Evolutionary conservation across 345 rosid genomes (phyloP), one percentile per base, ranked within the genome.

Genomic region (Populus nigra): DNA sequence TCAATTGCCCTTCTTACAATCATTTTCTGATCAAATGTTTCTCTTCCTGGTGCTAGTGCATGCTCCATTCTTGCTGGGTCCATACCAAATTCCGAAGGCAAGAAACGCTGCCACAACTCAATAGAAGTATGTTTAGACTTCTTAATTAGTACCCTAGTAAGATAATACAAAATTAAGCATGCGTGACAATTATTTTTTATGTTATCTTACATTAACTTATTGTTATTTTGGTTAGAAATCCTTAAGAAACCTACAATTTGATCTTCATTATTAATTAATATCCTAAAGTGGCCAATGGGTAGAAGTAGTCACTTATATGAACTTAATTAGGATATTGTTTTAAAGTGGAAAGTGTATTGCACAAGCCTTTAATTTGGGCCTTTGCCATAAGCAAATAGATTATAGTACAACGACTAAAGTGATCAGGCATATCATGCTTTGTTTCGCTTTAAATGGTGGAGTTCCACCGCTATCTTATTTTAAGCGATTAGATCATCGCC

Each of bases 31-130:
- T 93, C 99, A 43, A 95, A 93, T 0, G 96, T 75, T 65, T 84
- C 94, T 75, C 90, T 88, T 71, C 98, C 97, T 0, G 99, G 99
- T 29, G 89, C 93, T 12, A 96, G 73, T 3, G 97, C 98, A 16
- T 90, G 72, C 38, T 69, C 87, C 99, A 95, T 95, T 17, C 85
- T 73, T 1, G 96, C 69, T 36, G 98, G 96, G 78, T 95, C 97
- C 85, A 88, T 93, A 5, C 99, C 99, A 74, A 92, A 95, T 73
- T 95, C 99, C 2, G 98, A 93, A 0, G 97, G 98, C 83, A 95
- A 77, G 78, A 95, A 93, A 25, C 97, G 84, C 98, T 94, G 50
- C 59, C 43, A 16, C 7, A 17, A 23, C 18, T 18, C 9, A 8
- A 53, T 53, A 59, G 13, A 59, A 59, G 63, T 23, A 9, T n/a